A percentile compares a stretch with the other conserved stretches of the same genome.
phyloP scores from a whole-genome alignment of 345 rosid genomes.

The Salix caprea region DNA sequence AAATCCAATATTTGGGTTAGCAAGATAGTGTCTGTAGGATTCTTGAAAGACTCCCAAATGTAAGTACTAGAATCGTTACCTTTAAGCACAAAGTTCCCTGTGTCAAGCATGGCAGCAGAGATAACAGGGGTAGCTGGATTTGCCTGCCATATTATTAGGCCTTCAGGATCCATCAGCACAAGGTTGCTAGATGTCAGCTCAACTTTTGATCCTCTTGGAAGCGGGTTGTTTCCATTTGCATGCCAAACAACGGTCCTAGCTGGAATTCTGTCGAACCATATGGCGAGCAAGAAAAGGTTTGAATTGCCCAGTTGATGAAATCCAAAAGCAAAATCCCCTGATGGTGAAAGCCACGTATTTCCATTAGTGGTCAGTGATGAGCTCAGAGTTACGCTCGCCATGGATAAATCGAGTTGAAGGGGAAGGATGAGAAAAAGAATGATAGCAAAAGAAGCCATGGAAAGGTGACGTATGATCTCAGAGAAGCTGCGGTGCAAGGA shows the following conservation, averaged over 20 bases:
- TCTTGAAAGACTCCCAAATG: constrained; percentile 39
- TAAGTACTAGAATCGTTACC: background rate
- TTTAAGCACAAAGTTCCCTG: constrained; percentile 36
- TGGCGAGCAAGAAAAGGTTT: constrained; percentile 25
- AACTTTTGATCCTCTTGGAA: constrained; percentile 25
- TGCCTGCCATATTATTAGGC: constrained; percentile 1
- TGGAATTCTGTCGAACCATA: constrained; percentile 34
- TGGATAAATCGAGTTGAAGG: too few relatives aligned
- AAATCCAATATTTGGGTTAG: constrained; percentile 30
- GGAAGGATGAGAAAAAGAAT: too few relatives aligned
- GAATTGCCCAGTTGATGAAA: constrained; percentile 19
- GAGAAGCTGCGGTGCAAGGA: background rate
- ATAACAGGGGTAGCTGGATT: background rate
- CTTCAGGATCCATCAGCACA: constrained; percentile 15
- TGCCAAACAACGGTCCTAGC: constrained; percentile 27
- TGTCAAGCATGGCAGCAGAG: constrained; percentile 24
- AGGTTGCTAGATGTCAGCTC: constrained; percentile 13
- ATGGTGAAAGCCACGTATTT: constrained; percentile 18
- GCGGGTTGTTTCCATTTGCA: constrained; percentile 19
- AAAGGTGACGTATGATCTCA: too few relatives aligned
- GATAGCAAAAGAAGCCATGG: too few relatives aligned
- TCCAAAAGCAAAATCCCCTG: constrained; percentile 22
- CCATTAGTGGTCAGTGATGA: background rate
- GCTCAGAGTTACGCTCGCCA: background rate
- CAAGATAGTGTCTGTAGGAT: constrained; percentile 40